Evolutionary conservation across 495 filamentous ascomycete species (phyloP), one percentile per base, ranked within the genome.

Genomic region (Aspergillus indologenus): DNA sequence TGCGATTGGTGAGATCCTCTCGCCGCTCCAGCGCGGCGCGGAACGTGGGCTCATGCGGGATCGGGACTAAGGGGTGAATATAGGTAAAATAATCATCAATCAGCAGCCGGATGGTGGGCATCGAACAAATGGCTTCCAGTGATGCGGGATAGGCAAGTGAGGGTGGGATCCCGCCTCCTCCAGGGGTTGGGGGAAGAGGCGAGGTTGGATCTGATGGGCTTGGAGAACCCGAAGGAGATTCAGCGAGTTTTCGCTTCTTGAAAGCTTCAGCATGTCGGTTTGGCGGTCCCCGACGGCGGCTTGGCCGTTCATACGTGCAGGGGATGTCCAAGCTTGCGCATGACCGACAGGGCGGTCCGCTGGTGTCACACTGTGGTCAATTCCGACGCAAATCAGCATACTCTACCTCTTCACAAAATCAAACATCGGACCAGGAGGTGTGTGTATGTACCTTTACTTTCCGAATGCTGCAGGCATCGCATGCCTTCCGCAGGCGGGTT

Each of bases 11-110:
- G 26, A 82, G 70, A 70, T 96, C 90, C 62, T 92, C 86, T 42
- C 90, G 80, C 42, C 75, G 79, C 15, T 79, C 75, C 65, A 93
- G 87, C 3, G 87, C 85, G 54, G 81, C 79, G 31, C 90, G 83
- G 62, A 95, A 95, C n/a, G 87, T 85, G 0, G 88, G 88, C 60
- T 95, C 90, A 69, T 96, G 91, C 0, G 91, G 91, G 50, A 96
- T 83, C 0, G 91, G 91, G 31, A 85, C 80, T n/a, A 96, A 76
- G 1, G 91, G 91, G 66, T 96, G 89, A 54, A 95, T 91, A 68
- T 91, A 93, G 8, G 85, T 91, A 66, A 95, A 95, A 73, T 90
- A 95, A 73, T 96, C 91, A 68, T 93, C 89, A 14, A 96, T 77
- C 6, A 95, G 78, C 3, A 85, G 74, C 46, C 85, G 76, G 45